These are phyloP conservation scores for Jamesozyma rosinii DNA, from an alignment of 805 yeast species.

Conservation along the genomic window DNA sequence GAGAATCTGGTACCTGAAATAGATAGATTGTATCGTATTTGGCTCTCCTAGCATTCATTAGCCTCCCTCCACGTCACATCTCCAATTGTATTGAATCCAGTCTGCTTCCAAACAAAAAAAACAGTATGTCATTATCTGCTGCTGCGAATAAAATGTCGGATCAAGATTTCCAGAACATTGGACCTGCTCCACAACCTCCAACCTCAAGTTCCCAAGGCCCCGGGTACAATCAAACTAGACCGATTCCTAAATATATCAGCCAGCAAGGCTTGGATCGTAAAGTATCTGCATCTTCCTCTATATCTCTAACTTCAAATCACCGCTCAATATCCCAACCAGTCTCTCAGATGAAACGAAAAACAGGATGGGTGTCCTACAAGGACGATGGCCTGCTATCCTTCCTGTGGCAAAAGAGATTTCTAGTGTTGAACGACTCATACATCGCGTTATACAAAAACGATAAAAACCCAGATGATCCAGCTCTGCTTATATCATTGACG, in stretches of 20 bases:
- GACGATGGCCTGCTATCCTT: slow-evolving; percentile 87
- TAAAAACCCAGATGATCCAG: slow-evolving; percentile 35
- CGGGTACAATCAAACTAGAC: slow-evolving; percentile 30
- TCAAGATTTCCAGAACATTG: slow-evolving; percentile 43
- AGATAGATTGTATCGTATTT: no score
- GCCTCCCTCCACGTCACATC: no score
- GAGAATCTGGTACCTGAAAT: neutral
- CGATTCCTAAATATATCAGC: slow-evolving; percentile 30
- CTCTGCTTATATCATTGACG: slow-evolving; percentile 45
- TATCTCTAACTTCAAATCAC: neutral
- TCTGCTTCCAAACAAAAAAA: neutral
- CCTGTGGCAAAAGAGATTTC: slow-evolving; percentile 84
- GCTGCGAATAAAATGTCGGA: slow-evolving; percentile 38
- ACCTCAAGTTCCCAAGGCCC: slow-evolving; percentile 5
- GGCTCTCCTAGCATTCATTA: no score
- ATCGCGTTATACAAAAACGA: slow-evolving; percentile 70
- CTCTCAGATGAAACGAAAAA: slow-evolving; percentile 17
- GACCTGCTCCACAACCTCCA: slow-evolving; percentile 50
- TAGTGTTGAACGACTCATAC: slow-evolving; percentile 67
- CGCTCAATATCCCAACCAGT: slow-evolving; percentile 10
- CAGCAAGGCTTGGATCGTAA: slow-evolving; percentile 33
- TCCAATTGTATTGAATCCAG: no score
- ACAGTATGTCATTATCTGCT: slow-evolving; percentile 36
- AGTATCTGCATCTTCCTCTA: neutral
- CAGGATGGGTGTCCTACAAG: slow-evolving; percentile 84